Evolutionary conservation across 1,284 basidiomycete genomes (phyloP).

Genomic region (Trametes sp.): DNA sequence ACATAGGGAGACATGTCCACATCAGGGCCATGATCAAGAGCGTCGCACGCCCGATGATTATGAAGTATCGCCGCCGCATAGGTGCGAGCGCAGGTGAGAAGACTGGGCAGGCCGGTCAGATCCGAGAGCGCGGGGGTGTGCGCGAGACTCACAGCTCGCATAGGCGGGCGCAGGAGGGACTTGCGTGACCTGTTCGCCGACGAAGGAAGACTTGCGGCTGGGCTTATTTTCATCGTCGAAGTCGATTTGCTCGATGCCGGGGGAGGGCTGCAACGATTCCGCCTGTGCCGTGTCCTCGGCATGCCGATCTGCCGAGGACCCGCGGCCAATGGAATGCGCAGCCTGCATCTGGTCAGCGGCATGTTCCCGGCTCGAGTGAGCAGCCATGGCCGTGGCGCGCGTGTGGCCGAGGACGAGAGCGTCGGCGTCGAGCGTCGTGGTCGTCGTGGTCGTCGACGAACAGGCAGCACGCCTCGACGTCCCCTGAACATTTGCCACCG

Average conservation of each 20-base stretch:
- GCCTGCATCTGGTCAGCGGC: slow-evolving; percentile 25
- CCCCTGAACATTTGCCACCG: background rate
- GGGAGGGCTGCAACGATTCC: slow-evolving; percentile 23
- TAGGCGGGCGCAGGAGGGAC: slow-evolving; percentile 2
- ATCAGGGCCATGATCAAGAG: slow-evolving; percentile 35
- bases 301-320: slow-evolving; percentile 32
- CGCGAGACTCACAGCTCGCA: slow-evolving; percentile 22
- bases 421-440: slow-evolving; percentile 3
- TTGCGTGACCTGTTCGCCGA: slow-evolving; percentile 20
- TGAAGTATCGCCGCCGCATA: slow-evolving; percentile 33
- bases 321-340: slow-evolving; percentile 28
- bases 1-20: slow-evolving; percentile 40
- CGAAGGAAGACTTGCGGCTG: slow-evolving; percentile 28
- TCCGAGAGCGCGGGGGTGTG: background rate
- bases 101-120: slow-evolving; percentile 28
- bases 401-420: slow-evolving; percentile 7
- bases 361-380: slow-evolving; percentile 26
- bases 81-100: slow-evolving; percentile 34
- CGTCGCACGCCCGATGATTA: slow-evolving; percentile 33
- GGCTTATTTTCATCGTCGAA: slow-evolving; percentile 22
- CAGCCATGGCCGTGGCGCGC: slow-evolving; percentile 19
- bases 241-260: slow-evolving; percentile 25
- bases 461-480: background rate
- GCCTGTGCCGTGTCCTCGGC: slow-evolving; percentile 28
- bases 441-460: slow-evolving; percentile 13